Evolutionary conservation across 2,329 filamentous ascomycete species (phyloP).

Genomic region (Xylaria arbuscula): DNA sequence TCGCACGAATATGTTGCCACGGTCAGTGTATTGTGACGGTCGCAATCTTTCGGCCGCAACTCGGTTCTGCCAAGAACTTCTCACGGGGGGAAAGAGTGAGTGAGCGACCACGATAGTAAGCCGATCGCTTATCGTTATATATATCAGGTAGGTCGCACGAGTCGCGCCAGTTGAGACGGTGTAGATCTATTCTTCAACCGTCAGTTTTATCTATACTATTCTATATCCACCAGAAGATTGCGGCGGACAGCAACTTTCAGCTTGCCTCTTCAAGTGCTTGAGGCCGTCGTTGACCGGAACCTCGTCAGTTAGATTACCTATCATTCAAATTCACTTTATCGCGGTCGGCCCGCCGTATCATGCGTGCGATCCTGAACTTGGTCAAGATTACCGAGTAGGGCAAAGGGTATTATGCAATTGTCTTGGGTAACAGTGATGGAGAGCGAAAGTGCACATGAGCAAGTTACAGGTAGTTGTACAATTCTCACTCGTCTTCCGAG

Average conservation of each 20-base stretch:
- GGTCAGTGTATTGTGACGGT: neutral
- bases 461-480: neutral
- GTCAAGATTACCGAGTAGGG: slow-evolving; percentile 15
- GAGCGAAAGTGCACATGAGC: neutral
- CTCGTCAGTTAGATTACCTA: neutral
- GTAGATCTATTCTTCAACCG: slow-evolving; percentile 11
- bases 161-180: neutral
- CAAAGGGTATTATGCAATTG: neutral
- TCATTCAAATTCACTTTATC: neutral
- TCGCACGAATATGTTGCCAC: slow-evolving; percentile 26
- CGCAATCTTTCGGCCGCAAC: neutral
- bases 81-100: neutral
- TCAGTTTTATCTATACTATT: neutral
- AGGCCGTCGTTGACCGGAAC: neutral
- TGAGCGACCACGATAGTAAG: neutral
- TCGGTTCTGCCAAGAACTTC: neutral
- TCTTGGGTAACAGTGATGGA: neutral
- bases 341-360: neutral
- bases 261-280: neutral
- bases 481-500: neutral
- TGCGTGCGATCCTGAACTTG: neutral
- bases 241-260: neutral
- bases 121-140: slow-evolving; percentile 13
- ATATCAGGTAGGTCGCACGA: neutral
- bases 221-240: neutral